Percentiles rank a stretch among this genome's conserved stretches.
These are phyloP conservation scores for Pichia occidentalis DNA, from an alignment of 805 yeast species.

Conservation along the genomic window DNA sequence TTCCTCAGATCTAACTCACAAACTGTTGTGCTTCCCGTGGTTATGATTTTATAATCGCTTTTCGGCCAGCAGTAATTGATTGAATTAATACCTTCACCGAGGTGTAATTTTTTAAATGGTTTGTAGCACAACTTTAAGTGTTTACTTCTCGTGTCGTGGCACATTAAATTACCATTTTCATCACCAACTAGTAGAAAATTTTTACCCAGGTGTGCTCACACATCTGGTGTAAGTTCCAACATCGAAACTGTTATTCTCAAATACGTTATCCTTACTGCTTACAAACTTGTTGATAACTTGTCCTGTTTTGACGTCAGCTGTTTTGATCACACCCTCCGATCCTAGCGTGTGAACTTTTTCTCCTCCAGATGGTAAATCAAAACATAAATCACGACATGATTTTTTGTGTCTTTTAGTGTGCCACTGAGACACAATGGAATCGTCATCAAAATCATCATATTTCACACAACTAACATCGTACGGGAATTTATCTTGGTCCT, in stretches of 20 bases:
- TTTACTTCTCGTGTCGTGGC: conserved; percentile 53
- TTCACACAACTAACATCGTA: conserved; percentile 23
- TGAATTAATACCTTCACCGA: conserved; percentile 71
- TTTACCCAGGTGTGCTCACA: conserved; percentile 39
- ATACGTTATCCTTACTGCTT: conserved; percentile 17
- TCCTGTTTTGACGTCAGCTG: conserved; percentile 66
- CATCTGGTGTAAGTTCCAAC: conserved; percentile 34
- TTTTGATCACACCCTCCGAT: conserved; percentile 70
- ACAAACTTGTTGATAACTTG: conserved; percentile 54
- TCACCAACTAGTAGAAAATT: conserved; percentile 51
- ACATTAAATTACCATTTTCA: conserved; percentile 63
- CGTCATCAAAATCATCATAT: conserved; percentile 22
- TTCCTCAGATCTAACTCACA: conserved; percentile 74
- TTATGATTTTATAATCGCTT: conserved; percentile 71
- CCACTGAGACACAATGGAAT: conserved; percentile 48
- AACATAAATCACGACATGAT: conserved; percentile 67
- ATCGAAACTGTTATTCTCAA: conserved; percentile 1
- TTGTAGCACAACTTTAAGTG: conserved; percentile 35
- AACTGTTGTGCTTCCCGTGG: conserved; percentile 77
- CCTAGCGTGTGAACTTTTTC: conserved; percentile 63
- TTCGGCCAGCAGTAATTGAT: conserved; percentile 63
- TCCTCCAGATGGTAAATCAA: conserved; percentile 50
- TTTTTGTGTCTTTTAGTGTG: conserved; percentile 86
- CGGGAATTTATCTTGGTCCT: conserved; percentile 27
- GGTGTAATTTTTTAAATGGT: conserved; percentile 50